Evolutionary conservation across 1,284 basidiomycete genomes (phyloP).

Genomic region (Microstroma glucosiphilum): DNA sequence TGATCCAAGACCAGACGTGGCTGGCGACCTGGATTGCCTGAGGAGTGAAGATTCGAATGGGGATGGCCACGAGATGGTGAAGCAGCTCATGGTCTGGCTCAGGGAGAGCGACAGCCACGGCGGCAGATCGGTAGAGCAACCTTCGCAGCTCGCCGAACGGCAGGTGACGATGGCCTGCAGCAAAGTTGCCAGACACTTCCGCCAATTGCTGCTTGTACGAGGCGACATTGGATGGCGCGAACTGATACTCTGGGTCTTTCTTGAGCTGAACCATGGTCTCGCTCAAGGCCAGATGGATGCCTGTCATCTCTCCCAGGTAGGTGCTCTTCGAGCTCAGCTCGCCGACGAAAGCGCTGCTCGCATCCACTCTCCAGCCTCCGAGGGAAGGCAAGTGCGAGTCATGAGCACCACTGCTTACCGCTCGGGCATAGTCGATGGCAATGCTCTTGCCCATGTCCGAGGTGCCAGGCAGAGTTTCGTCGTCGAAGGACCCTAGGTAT

Average conservation of each 20-base stretch:
- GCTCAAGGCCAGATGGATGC: slow-evolving; percentile 62
- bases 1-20: slow-evolving; percentile 95
- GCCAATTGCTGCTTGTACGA: slow-evolving; percentile 68
- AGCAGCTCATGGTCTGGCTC: slow-evolving; percentile 74
- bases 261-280: slow-evolving; percentile 59
- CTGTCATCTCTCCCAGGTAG: slow-evolving; percentile 68
- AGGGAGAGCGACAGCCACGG: slow-evolving; percentile 33
- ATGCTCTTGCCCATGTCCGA: slow-evolving; percentile 44
- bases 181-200: slow-evolving; percentile 59
- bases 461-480: slow-evolving; percentile 23
- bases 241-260: slow-evolving; percentile 61
- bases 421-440: slow-evolving; percentile 43
- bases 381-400: slow-evolving; percentile 41
- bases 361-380: slow-evolving; percentile 50
- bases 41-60: slow-evolving; percentile 83
- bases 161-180: slow-evolving; percentile 4
- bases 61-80: slow-evolving; percentile 78
- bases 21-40: slow-evolving; percentile 77
- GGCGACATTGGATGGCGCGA: slow-evolving; percentile 56
- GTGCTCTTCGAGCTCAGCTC: slow-evolving; percentile 40
- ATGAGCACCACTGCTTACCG: slow-evolving; percentile 27
- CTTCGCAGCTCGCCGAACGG: slow-evolving; percentile 66
- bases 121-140: slow-evolving; percentile 79
- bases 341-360: slow-evolving; percentile 37
- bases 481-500: slow-evolving; percentile 43